A percentile compares a stretch with the other conserved stretches of the same genome.
phyloP scores from a whole-genome alignment of 176 grass and related monocot genomes.

The Bothriochloa decipiens region DNA sequence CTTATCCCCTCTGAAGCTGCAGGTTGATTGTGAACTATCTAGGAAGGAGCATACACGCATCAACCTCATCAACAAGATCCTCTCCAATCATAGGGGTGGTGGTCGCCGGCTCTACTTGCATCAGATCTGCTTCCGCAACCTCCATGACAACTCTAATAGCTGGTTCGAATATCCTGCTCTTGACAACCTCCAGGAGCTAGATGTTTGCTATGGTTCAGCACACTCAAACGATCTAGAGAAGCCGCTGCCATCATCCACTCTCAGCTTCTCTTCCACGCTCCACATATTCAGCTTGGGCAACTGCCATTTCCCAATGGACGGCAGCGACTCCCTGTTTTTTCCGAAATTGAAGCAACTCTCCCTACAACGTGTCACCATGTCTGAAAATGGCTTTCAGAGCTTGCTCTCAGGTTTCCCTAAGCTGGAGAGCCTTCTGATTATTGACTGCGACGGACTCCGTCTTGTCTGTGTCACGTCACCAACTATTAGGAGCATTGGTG shows the following conservation, averaged over 20 bases:
- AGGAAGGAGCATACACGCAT: background rate
- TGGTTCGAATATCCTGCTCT: background rate
- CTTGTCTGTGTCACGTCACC: background rate
- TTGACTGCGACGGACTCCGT: background rate
- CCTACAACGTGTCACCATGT: background rate
- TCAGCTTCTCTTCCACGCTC: background rate
- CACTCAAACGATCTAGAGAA: background rate
- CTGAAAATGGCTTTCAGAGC: background rate
- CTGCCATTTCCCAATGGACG: background rate
- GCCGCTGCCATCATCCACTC: background rate
- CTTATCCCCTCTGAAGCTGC: background rate
- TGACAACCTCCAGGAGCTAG: background rate
- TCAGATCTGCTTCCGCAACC: background rate
- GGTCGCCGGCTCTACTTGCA: background rate
- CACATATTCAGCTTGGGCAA: background rate
- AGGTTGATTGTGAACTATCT: background rate
- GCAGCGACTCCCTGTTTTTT: background rate
- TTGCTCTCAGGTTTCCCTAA: background rate
- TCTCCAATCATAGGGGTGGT: background rate
- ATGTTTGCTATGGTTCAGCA: background rate
- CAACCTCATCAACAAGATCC: background rate
- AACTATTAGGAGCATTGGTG: background rate
- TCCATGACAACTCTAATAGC: background rate
- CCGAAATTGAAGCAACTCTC: background rate
- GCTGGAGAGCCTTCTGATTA: background rate